phyloP scores from a whole-genome alignment of 306 rosid genomes.

The Quercus glauca region DNA sequence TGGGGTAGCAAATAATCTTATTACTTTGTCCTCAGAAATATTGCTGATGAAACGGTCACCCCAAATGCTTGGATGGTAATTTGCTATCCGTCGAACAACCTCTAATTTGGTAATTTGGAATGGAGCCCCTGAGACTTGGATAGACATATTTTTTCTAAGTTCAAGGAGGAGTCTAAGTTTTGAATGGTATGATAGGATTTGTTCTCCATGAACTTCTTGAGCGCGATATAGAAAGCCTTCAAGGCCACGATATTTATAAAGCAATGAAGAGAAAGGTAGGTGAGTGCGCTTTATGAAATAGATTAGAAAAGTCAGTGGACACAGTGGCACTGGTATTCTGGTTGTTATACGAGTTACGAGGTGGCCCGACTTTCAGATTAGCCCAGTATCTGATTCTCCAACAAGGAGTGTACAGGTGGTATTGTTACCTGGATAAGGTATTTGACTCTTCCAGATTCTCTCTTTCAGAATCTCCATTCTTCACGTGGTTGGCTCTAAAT shows the following conservation, averaged over 20 bases:
- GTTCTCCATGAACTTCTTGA: too few relatives aligned
- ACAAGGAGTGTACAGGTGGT: constrained; percentile 52
- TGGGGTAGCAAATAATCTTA: too few relatives aligned
- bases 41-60: constrained; percentile 10
- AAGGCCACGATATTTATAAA: too few relatives aligned
- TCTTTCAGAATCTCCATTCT: neutral
- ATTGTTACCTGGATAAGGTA: constrained; percentile 50
- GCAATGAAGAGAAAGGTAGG: too few relatives aligned
- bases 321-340: constrained; percentile 32
- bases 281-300: too few relatives aligned
- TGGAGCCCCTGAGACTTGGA: neutral
- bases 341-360: constrained; percentile 36
- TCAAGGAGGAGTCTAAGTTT: too few relatives aligned
- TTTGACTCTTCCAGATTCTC: constrained; percentile 7
- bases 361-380: constrained; percentile 44
- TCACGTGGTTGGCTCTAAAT: constrained; percentile 18
- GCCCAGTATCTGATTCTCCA: constrained; percentile 67
- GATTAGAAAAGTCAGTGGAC: neutral
- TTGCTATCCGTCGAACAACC: constrained; percentile 1
- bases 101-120: neutral
- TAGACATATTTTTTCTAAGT: too few relatives aligned
- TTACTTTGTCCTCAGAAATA: neutral
- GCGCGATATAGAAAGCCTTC: too few relatives aligned
- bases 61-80: constrained; percentile 27
- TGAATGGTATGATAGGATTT: too few relatives aligned